These are phyloP conservation scores for Metschnikowia kofuensis DNA, from an alignment of 805 yeast genomes.

Conservation along the genomic window DNA sequence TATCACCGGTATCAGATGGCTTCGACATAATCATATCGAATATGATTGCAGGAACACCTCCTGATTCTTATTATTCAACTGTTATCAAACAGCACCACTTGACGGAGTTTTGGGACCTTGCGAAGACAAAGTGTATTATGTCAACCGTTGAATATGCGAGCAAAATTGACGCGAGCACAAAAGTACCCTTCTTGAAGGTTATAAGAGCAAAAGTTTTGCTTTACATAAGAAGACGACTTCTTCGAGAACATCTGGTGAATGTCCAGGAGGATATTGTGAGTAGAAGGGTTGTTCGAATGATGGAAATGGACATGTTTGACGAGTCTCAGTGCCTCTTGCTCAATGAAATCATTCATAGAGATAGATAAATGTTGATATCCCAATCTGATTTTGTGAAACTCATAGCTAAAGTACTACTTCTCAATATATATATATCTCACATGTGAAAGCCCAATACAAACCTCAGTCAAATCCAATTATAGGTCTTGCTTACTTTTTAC, in stretches of 20 bases:
- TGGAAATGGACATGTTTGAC: slow-evolving; percentile 20
- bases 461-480: neutral
- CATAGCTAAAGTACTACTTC: too few species aligned
- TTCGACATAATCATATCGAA: neutral
- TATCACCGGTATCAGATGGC: neutral
- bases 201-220: slow-evolving; percentile 10
- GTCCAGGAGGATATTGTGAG: slow-evolving; percentile 10
- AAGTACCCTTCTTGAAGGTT: slow-evolving; percentile 5
- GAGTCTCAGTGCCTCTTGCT: slow-evolving; percentile 12
- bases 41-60: slow-evolving; percentile 1
- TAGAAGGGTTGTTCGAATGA: slow-evolving; percentile 18
- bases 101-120: slow-evolving; percentile 19
- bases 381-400: too few species aligned
- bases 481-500: slow-evolving; percentile 45
- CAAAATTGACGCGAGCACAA: slow-evolving; percentile 4
- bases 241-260: slow-evolving; percentile 7
- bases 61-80: slow-evolving; percentile 14
- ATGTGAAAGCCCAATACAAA: neutral
- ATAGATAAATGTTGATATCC: neutral
- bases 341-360: slow-evolving; percentile 4
- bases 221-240: slow-evolving; percentile 10
- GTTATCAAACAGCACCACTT: slow-evolving; percentile 8
- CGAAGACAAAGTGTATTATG: slow-evolving; percentile 16
- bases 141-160: slow-evolving; percentile 19
- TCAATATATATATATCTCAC: neutral